A percentile compares a stretch with the other conserved stretches of the same genome.
Conservation (phyloP, 2,329 filamentous ascomycete genomes). For the Allantophomopsis cytisporea region DNA sequence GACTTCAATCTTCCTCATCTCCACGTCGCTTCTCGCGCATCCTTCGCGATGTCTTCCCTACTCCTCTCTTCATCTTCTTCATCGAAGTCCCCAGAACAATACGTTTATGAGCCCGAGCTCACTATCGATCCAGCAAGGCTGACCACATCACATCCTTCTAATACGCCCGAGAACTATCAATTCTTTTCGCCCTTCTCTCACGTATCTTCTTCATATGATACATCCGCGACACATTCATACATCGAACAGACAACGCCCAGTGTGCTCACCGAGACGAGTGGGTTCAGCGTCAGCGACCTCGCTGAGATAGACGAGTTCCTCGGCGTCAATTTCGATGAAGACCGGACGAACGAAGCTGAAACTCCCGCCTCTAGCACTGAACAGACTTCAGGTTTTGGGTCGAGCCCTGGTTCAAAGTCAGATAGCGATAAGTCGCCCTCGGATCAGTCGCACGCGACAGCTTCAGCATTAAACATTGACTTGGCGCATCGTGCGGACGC, state of each 20-base stretch:
- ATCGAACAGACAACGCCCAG: not conserved
- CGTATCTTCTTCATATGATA: not conserved
- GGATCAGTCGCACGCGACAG: not conserved
- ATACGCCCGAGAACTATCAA: not conserved
- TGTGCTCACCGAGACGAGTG: constrained; percentile 1
- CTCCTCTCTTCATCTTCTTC: not conserved
- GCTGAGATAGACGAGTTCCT: constrained; percentile 17
- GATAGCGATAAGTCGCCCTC: too few species aligned
- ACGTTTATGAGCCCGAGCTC: not conserved
- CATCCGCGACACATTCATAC: not conserved
- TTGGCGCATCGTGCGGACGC: constrained; percentile 1
- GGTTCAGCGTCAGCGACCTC: constrained; percentile 10
- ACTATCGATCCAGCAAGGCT: not conserved
- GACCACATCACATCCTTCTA: not conserved
- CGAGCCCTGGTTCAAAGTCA: not conserved
- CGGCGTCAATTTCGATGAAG: constrained; percentile 18
- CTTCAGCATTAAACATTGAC: not conserved
- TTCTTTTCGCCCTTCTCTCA: constrained; percentile 1
- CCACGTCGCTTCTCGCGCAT: not conserved
- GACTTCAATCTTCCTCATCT: too few species aligned
- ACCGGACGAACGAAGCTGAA: constrained; percentile 8
- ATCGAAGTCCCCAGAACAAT: not conserved
- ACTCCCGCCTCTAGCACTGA: constrained; percentile 4
- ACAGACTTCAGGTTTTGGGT: constrained; percentile 3
- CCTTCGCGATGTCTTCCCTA: not conserved